Percentiles rank a stretch among this genome's conserved stretches.
phyloP scores from a whole-genome alignment of 2,329 filamentous ascomycete species.

The Ophiostoma angusticollis region DNA sequence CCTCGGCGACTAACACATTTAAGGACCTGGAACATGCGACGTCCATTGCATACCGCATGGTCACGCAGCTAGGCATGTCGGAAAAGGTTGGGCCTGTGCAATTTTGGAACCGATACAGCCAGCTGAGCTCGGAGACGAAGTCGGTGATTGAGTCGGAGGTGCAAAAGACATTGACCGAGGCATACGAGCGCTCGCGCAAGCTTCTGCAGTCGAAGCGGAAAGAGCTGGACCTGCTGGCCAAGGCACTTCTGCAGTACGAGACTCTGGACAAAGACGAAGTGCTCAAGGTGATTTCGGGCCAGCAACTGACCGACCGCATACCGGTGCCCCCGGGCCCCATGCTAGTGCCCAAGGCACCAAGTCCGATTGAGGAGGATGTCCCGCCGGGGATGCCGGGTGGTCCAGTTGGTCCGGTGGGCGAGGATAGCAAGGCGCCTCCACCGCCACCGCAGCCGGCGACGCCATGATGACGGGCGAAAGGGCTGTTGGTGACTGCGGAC shows the following conservation, averaged over 20 bases:
- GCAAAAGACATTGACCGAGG: slow-evolving; percentile 69
- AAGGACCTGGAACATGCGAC: slow-evolving; percentile 83
- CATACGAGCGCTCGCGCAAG: slow-evolving; percentile 57
- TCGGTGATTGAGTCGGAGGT: slow-evolving; percentile 81
- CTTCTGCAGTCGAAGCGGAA: slow-evolving; percentile 64
- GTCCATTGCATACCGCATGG: slow-evolving; percentile 70
- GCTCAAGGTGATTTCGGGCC: slow-evolving; percentile 75
- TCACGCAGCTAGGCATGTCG: slow-evolving; percentile 84
- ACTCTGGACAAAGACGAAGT: slow-evolving; percentile 83
- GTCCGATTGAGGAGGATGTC: slow-evolving; percentile 10
- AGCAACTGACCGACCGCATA: slow-evolving; percentile 61
- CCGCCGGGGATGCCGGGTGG: slow-evolving; percentile 5
- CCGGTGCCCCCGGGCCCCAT: slow-evolving; percentile 48
- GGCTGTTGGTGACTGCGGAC: background rate
- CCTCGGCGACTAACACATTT: slow-evolving; percentile 7
- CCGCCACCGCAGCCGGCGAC: slow-evolving; percentile 10
- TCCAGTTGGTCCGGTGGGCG: slow-evolving; percentile 1
- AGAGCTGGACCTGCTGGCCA: slow-evolving; percentile 77
- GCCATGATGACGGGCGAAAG: slow-evolving; percentile 1
- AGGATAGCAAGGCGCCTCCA: slow-evolving; percentile 11
- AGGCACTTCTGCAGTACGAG: slow-evolving; percentile 88
- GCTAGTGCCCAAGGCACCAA: slow-evolving; percentile 42
- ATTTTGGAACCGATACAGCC: slow-evolving; percentile 65
- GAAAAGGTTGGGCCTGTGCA: slow-evolving; percentile 80
- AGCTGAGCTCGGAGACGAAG: slow-evolving; percentile 75